phyloP scores from a whole-genome alignment of 148 eudicot genomes.

The Heliamphora exappendiculata region DNA sequence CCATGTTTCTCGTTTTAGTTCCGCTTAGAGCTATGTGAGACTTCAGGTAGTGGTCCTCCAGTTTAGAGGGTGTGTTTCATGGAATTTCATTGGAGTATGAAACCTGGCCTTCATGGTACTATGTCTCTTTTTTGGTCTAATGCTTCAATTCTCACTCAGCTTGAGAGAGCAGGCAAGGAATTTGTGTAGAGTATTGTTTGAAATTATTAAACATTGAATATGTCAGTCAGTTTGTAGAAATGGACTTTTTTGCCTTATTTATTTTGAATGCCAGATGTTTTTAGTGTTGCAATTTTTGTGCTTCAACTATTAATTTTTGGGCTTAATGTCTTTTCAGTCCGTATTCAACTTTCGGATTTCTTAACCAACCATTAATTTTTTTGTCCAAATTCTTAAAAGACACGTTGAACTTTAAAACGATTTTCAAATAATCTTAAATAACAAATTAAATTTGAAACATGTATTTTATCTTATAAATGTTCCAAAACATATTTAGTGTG shows the following conservation, averaged over 20 bases:
- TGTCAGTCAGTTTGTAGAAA: not conserved
- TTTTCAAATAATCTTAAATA: too few species aligned
- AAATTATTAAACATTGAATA: not conserved
- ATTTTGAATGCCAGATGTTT: not conserved
- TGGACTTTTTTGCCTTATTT: not conserved
- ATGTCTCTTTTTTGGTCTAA: not conserved
- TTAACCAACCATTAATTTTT: not conserved
- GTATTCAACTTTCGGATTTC: not conserved
- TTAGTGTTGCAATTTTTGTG: not conserved
- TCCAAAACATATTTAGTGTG: too few species aligned
- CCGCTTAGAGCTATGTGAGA: not conserved
- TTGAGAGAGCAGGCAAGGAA: not conserved
- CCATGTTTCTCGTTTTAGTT: not conserved
- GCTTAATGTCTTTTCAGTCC: not conserved
- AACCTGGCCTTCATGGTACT: not conserved
- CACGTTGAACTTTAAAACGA: too few species aligned
- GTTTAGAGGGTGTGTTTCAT: not conserved
- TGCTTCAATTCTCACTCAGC: not conserved
- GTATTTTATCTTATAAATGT: too few species aligned
- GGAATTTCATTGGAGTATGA: not conserved
- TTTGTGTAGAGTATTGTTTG: not conserved
- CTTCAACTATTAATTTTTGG: not conserved
- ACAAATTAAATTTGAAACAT: too few species aligned
- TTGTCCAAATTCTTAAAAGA: too few species aligned
- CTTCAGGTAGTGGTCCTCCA: not conserved